Conservation (phyloP, 2,329 filamentous ascomycete species). For the Iodosphaeria phyllophila region DNA sequence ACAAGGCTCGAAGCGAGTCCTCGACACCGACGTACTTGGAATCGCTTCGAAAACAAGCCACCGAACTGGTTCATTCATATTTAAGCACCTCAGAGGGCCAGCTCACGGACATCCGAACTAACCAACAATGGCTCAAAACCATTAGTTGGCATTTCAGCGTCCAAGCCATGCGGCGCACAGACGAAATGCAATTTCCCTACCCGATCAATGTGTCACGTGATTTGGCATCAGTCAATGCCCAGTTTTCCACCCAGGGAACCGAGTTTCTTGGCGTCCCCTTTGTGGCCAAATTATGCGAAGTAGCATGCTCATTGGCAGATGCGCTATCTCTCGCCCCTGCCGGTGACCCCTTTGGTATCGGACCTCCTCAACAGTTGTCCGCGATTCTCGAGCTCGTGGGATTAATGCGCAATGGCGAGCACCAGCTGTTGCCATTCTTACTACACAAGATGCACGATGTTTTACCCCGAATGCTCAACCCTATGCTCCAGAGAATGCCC, state of each 20-base stretch:
- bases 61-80: constrained; percentile 29
- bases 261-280: constrained; percentile 59
- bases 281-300: constrained; percentile 66
- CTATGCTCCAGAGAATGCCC: constrained; percentile 38
- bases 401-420: constrained; percentile 53
- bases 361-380: constrained; percentile 56
- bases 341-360: constrained; percentile 41
- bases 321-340: constrained; percentile 48
- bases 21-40: constrained; percentile 36
- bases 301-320: constrained; percentile 55
- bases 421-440: constrained; percentile 60
- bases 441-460: constrained; percentile 59
- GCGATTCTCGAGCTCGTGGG: constrained; percentile 50
- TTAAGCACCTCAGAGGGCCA: constrained; percentile 32
- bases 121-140: constrained; percentile 47
- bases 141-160: constrained; percentile 43
- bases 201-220: constrained; percentile 44
- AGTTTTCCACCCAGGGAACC: constrained; percentile 54
- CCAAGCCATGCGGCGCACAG: constrained; percentile 27
- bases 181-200: constrained; percentile 43
- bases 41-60: constrained; percentile 42
- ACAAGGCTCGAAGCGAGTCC: constrained; percentile 39
- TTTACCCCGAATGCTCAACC: constrained; percentile 41
- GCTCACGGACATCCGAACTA: constrained; percentile 33
- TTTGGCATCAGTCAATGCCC: constrained; percentile 46